phyloP scores from a whole-genome alignment of 257 asterid species.

The Eustoma russellianum region DNA sequence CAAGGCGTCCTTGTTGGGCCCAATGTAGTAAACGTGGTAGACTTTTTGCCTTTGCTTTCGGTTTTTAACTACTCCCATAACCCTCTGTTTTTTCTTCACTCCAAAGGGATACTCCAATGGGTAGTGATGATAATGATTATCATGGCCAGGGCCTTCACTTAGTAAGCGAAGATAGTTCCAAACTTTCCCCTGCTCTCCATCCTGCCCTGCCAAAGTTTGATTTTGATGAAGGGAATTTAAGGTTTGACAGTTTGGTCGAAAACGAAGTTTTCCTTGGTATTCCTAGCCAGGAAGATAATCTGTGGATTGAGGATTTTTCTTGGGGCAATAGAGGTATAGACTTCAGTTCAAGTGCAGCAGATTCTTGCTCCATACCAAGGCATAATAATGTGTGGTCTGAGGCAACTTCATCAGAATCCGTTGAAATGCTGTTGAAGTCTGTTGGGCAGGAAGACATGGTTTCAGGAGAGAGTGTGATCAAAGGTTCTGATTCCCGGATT shows the following conservation, averaged over 20 bases:
- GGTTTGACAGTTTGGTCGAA: slow-evolving; percentile 95
- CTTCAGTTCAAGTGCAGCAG: slow-evolving; percentile 75
- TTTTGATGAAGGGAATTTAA: slow-evolving; percentile 86
- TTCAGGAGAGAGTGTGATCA: slow-evolving; percentile 44
- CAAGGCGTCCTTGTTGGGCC: not conserved
- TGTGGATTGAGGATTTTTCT: slow-evolving; percentile 98
- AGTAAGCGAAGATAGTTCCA: slow-evolving; percentile 90
- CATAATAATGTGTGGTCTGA: slow-evolving; percentile 98
- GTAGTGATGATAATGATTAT: slow-evolving; percentile 82
- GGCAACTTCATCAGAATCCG: slow-evolving; percentile 98
- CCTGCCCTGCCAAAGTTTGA: slow-evolving; percentile 96
- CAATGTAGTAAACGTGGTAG: not conserved
- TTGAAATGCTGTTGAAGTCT: slow-evolving; percentile 88
- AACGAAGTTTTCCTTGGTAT: slow-evolving; percentile 99
- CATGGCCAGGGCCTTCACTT: slow-evolving; percentile 75
- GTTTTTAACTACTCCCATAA: not conserved
- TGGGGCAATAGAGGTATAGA: slow-evolving; percentile 74
- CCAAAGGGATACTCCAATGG: slow-evolving; percentile 76
- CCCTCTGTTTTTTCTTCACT: slow-evolving; percentile 10
- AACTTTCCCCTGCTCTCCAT: slow-evolving; percentile 62
- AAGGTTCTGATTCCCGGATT: slow-evolving; percentile 40
- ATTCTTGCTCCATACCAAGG: slow-evolving; percentile 82
- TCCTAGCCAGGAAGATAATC: slow-evolving; percentile 92
- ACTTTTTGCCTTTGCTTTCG: not conserved
- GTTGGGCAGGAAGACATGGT: slow-evolving; percentile 93